phyloP scores from a whole-genome alignment of 2,329 filamentous ascomycete genomes.

The Trichoderma sp. region DNA sequence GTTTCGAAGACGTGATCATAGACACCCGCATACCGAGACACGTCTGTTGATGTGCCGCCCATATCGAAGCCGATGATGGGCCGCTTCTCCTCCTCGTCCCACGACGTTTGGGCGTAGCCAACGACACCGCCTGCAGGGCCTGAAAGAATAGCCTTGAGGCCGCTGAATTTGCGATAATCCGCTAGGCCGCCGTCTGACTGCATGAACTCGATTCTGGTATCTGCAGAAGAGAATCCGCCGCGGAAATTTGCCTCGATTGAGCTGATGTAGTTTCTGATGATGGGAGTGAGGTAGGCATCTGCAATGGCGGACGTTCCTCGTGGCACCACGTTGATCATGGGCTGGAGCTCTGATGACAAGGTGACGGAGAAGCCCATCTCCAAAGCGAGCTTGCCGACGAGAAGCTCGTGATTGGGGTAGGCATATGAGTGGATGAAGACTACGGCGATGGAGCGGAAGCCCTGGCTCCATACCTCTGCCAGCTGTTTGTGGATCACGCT shows the following conservation, averaged over 20 bases:
- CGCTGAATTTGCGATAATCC: conserved; percentile 65
- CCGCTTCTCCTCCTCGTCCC: conserved; percentile 64
- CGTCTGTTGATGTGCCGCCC: conserved; percentile 72
- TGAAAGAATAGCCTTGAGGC: conserved; percentile 68
- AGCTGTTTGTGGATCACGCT: conserved; percentile 57
- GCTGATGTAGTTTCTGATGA: conserved; percentile 39
- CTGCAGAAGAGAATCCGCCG: conserved; percentile 35
- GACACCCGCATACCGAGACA: conserved; percentile 62
- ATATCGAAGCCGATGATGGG: conserved; percentile 78
- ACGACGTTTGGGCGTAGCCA: conserved; percentile 72
- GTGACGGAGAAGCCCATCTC: conserved; percentile 47
- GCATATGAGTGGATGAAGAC: conserved; percentile 73
- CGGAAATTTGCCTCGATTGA: conserved; percentile 40
- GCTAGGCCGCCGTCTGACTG: conserved; percentile 58
- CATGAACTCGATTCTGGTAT: conserved; percentile 69
- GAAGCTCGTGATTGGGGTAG: conserved; percentile 57
- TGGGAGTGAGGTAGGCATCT: conserved; percentile 47
- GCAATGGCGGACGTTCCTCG: conserved; percentile 46
- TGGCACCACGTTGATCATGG: conserved; percentile 48
- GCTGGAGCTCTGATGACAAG: conserved; percentile 40
- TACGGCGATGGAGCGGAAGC: conserved; percentile 55
- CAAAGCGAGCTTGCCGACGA: conserved; percentile 38
- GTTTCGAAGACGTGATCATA: conserved; percentile 64
- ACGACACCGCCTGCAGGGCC: conserved; percentile 79
- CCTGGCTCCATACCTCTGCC: conserved; percentile 60